These are phyloP conservation scores for Leccinum disarticulatum DNA, from an alignment of 768 basidiomycete species.

Conservation along the genomic window DNA sequence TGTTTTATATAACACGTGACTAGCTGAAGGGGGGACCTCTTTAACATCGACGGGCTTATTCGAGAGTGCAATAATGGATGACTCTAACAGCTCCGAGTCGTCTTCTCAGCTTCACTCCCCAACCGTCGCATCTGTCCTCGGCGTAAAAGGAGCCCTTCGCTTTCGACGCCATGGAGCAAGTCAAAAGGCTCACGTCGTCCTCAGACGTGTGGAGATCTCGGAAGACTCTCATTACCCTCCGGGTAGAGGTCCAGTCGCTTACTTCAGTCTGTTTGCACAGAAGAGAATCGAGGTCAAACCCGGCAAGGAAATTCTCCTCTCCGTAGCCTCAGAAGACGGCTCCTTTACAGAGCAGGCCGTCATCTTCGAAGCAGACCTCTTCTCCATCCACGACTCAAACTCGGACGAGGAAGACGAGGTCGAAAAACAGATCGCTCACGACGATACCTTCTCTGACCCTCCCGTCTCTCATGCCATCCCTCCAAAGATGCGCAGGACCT, in stretches of 20 bases:
- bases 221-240: slow-evolving; percentile 46
- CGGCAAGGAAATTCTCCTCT: slow-evolving; percentile 67
- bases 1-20: not conserved
- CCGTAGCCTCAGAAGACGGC: slow-evolving; percentile 53
- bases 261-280: slow-evolving; percentile 65
- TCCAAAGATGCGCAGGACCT: slow-evolving; percentile 64
- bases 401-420: slow-evolving; percentile 42
- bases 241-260: slow-evolving; percentile 40
- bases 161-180: slow-evolving; percentile 65
- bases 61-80: slow-evolving; percentile 30
- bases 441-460: slow-evolving; percentile 39
- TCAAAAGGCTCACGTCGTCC: slow-evolving; percentile 67
- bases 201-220: slow-evolving; percentile 56
- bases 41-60: not conserved
- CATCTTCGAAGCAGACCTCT: slow-evolving; percentile 55
- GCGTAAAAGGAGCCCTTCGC: slow-evolving; percentile 60
- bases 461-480: slow-evolving; percentile 45
- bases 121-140: slow-evolving; percentile 54
- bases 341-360: slow-evolving; percentile 56
- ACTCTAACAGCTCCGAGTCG: slow-evolving; percentile 37
- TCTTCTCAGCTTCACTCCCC: slow-evolving; percentile 29
- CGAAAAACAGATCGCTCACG: slow-evolving; percentile 39
- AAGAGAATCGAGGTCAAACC: slow-evolving; percentile 71
- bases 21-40: not conserved
- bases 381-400: slow-evolving; percentile 26